phyloP scores from a whole-genome alignment of 2,329 filamentous ascomycete species.

The Xylariales sp. region DNA sequence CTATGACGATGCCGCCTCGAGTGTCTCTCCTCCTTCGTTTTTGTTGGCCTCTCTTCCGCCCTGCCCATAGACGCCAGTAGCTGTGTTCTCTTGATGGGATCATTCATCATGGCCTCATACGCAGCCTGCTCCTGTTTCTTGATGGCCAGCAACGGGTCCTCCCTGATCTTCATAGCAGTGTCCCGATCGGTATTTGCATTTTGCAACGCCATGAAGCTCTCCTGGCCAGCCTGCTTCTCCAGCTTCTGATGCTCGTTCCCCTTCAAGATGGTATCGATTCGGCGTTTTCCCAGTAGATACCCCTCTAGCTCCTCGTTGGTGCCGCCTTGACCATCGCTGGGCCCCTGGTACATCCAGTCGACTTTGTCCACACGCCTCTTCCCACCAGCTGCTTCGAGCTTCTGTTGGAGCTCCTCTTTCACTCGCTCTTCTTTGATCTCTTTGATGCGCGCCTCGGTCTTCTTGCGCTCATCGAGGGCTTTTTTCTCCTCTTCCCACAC shows the following conservation, averaged over 20 bases:
- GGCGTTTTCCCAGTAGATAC: slow-evolving; percentile 85
- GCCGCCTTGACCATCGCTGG: slow-evolving; percentile 69
- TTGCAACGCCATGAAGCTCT: slow-evolving; percentile 56
- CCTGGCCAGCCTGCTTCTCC: slow-evolving; percentile 65
- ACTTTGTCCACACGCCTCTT: slow-evolving; percentile 76
- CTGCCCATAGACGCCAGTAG: slow-evolving; percentile 61
- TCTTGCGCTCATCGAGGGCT: slow-evolving; percentile 90
- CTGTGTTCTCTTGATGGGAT: slow-evolving; percentile 63
- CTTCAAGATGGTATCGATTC: slow-evolving; percentile 78
- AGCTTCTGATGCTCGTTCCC: slow-evolving; percentile 76
- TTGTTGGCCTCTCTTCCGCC: slow-evolving; percentile 38
- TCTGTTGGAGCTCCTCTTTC: slow-evolving; percentile 74
- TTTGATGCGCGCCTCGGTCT: slow-evolving; percentile 83
- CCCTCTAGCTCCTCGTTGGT: slow-evolving; percentile 87
- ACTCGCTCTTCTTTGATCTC: slow-evolving; percentile 92
- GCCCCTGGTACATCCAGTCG: slow-evolving; percentile 97
- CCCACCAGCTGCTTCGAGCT: slow-evolving; percentile 86
- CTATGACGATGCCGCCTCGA: slow-evolving; percentile 37
- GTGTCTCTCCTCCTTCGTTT: slow-evolving; percentile 39
- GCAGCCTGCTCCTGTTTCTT: slow-evolving; percentile 85
- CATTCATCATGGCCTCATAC: slow-evolving; percentile 75
- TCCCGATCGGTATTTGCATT: slow-evolving; percentile 73
- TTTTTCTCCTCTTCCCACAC: slow-evolving; percentile 92
- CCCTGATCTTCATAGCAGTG: slow-evolving; percentile 77
- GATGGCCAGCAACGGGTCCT: slow-evolving; percentile 89